A percentile compares a stretch with the other conserved stretches of the same genome.
phyloP scores from a whole-genome alignment of 2,329 filamentous ascomycete genomes.

The Fusarium cicatricum region DNA sequence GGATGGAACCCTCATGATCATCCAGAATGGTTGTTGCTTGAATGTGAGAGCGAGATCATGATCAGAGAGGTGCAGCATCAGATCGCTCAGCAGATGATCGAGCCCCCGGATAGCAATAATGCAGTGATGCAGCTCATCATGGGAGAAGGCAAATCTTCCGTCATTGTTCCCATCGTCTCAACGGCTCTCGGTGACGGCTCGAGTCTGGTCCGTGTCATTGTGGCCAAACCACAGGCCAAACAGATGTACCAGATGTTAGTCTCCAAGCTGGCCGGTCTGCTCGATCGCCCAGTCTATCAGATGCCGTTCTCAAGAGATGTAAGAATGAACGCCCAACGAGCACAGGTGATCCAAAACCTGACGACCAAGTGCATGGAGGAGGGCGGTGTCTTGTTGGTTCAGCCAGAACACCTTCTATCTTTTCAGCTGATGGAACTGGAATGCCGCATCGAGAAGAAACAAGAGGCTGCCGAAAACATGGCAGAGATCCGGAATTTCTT shows the following conservation, averaged over 20 bases:
- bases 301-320: constrained; percentile 67
- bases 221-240: constrained; percentile 64
- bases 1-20: constrained; percentile 61
- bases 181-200: constrained; percentile 59
- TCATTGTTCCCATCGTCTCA: constrained; percentile 72
- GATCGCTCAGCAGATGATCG: constrained; percentile 66
- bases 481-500: constrained; percentile 56
- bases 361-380: constrained; percentile 56
- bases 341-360: constrained; percentile 48
- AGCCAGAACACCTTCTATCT: constrained; percentile 71
- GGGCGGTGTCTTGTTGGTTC: constrained; percentile 65
- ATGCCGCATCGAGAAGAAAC: constrained; percentile 44
- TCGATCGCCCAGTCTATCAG: constrained; percentile 62
- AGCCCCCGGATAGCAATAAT: constrained; percentile 51
- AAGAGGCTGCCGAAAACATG: constrained; percentile 45
- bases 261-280: constrained; percentile 59
- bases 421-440: constrained; percentile 70
- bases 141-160: constrained; percentile 75
- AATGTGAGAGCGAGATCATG: constrained; percentile 68
- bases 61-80: constrained; percentile 67
- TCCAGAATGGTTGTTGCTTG: constrained; percentile 70
- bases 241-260: constrained; percentile 60
- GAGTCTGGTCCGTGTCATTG: constrained; percentile 64
- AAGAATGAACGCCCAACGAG: constrained; percentile 43
- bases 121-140: constrained; percentile 73